These are phyloP conservation scores for Asclepias syriaca DNA, from an alignment of 257 asterid genomes.

Conservation along the genomic window DNA sequence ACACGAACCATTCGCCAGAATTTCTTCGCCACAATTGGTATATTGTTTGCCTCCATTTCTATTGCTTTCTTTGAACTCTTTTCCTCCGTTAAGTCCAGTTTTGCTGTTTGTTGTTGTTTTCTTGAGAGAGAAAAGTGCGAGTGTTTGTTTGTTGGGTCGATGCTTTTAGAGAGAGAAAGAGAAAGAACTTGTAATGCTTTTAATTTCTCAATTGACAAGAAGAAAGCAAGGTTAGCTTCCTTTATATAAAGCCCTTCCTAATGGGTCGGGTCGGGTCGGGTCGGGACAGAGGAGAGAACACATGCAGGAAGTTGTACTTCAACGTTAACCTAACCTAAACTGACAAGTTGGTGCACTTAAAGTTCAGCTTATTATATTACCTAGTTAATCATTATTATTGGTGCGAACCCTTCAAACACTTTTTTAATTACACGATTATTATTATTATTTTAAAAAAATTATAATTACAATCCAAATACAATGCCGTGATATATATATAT, in stretches of 20 bases:
- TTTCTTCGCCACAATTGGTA: slow-evolving; percentile 64
- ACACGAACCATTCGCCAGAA: slow-evolving; percentile 59
- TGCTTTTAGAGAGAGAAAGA: slow-evolving; percentile 4
- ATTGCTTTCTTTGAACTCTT: background rate
- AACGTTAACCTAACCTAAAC: slow-evolving; percentile 22
- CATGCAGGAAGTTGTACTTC: slow-evolving; percentile 28
- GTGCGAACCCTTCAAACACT: background rate
- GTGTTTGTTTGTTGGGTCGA: background rate
- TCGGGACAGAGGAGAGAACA: background rate
- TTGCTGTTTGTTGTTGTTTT: background rate
- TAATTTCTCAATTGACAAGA: slow-evolving; percentile 14
- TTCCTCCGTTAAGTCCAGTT: background rate
- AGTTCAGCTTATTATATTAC: slow-evolving; percentile 5
- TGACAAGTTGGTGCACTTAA: slow-evolving; percentile 35
- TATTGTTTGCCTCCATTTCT: slow-evolving; percentile 61
- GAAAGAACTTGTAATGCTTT: slow-evolving; percentile 17
- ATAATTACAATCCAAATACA: too few relatives aligned
- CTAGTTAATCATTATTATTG: slow-evolving; percentile 28
- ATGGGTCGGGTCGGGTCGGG: background rate
- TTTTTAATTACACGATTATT: too few relatives aligned
- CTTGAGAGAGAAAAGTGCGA: background rate
- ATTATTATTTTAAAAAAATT: too few relatives aligned
- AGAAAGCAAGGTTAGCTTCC: slow-evolving; percentile 14
- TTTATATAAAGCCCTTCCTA: slow-evolving; percentile 32
- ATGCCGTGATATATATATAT: too few relatives aligned